Evolutionary conservation across 495 filamentous ascomycete genomes (phyloP).

Genomic region (Hyphodiscus hymeniophilus): DNA sequence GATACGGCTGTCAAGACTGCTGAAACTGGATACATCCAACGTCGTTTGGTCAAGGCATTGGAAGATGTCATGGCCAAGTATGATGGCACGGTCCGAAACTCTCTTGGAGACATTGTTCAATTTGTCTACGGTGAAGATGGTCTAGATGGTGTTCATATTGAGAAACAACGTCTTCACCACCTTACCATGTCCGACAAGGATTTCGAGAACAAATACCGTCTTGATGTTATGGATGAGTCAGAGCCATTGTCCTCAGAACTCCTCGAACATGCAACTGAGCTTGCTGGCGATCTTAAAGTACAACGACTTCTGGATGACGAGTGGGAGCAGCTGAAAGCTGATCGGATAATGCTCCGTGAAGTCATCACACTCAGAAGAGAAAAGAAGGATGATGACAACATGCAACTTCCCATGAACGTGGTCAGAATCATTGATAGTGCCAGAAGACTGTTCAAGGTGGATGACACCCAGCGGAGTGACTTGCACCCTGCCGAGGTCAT

Average conservation of each 20-base stretch:
- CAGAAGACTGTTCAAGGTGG: slow-evolving; percentile 82
- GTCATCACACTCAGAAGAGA: slow-evolving; percentile 26
- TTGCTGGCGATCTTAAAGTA: slow-evolving; percentile 74
- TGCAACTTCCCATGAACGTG: slow-evolving; percentile 89
- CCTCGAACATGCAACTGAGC: slow-evolving; percentile 80
- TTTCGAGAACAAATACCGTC: slow-evolving; percentile 70
- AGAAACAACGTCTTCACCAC: slow-evolving; percentile 82
- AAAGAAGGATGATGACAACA: slow-evolving; percentile 61
- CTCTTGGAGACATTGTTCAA: slow-evolving; percentile 91
- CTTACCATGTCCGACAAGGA: slow-evolving; percentile 63
- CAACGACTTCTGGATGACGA: slow-evolving; percentile 84
- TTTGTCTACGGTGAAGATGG: slow-evolving; percentile 98
- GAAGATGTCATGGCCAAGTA: slow-evolving; percentile 98
- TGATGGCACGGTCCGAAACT: slow-evolving; percentile 95
- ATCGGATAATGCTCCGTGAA: slow-evolving; percentile 68
- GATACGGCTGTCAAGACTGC: slow-evolving; percentile 99
- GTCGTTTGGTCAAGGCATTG: slow-evolving; percentile 92
- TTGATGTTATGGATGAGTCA: slow-evolving; percentile 85
- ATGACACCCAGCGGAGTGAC: slow-evolving; percentile 75
- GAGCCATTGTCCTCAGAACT: slow-evolving; percentile 58
- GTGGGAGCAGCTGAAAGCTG: slow-evolving; percentile 66
- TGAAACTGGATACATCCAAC: slow-evolving; percentile 98
- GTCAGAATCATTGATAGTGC: slow-evolving; percentile 84
- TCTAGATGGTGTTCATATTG: slow-evolving; percentile 81
- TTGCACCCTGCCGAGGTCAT: slow-evolving; percentile 85